Evolutionary conservation across 352 stramenopile species (phyloP), one percentile per base, ranked within the genome.

Genomic region (Saprolegnia diclina): DNA sequence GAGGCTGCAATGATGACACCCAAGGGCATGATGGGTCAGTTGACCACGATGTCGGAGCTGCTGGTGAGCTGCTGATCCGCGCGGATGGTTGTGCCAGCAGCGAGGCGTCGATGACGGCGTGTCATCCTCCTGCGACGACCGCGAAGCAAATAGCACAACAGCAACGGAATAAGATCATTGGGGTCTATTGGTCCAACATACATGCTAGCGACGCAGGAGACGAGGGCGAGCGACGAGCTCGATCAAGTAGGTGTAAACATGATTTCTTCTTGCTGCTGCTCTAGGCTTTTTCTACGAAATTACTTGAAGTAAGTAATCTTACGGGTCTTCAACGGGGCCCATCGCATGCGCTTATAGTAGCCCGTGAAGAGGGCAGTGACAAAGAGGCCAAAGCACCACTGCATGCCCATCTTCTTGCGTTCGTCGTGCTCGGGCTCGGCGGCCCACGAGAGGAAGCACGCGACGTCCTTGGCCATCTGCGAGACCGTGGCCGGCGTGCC

Each of bases 291-390:
- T 65, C 57, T 63, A 71, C 45, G 29, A 35, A 37, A 71, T 91
- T 92, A 96, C 81, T 99, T 98, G 74, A 97, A 89, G 84, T 99
- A 99, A 50, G 88, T 88, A 76, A 99, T 99, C 88, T 98, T 97
- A 80, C 96, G 85, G 74, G 94, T 98, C 95, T 99, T 99, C 71
- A 98, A 83, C 40, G 94, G 87, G 63, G 91, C 82, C 95, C 97
- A 99, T 82, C 97, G 96, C 77, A 98, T 92, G 73, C 97, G 87
- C 91, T 99, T 99, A 85, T 99, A 99, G 80, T 98, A 99, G 61
- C 96, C 97, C 53, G 92, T 98, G 71, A 98, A 79, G 67, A 93
- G 64, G 63, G 94, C 83, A 71, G 97, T 86, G 56, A 96, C 87
- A 67, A 85, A 77, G 68, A 99, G 74, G 21, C 91, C 93, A n/a